Base-by-base conservation (phyloP, 768 basidiomycete genomes). In the Hysterangium stoloniferum region DNA sequence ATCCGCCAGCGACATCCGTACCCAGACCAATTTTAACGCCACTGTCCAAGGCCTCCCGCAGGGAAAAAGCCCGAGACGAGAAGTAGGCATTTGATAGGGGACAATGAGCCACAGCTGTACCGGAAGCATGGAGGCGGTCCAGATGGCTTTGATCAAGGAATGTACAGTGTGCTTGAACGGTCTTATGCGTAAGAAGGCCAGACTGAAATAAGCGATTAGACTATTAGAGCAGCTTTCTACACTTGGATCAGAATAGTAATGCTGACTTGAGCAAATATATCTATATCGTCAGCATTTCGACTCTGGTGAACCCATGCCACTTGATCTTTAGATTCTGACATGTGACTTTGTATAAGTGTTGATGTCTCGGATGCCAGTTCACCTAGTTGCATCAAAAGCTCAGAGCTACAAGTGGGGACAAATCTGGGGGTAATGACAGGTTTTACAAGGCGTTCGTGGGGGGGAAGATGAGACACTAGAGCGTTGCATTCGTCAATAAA, bases 401-500 rank as follows among this genome's bases (percentile, higher is more conserved):
- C 78, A 44, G 86, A 71, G 1, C 87, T 84, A 62, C 90, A 94
- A 0, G 90, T 90, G 1, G 92, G 92, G 2, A 94, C 82, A 56
- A 94, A 95, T 15, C 92, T 79, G 0, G 92, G 92, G 0, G 92
- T 93, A 48, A 95, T 64, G 8, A 94, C 86, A 1, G 92, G 92
- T 51, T 85, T 76, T 4, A 92, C 75, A 7, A 88, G 71, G 8
- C 74, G 71, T 37, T 62, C 59, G 56, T 79, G 72, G 2, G 60
- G 42, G 0, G 74, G 73, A 1, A 79, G 61, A 19, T 65, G 50
- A 4, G 68, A 58, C 4, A 69, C 66, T 7, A 77, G 61, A 1
- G 65, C 59, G 24, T 60, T 64, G 45, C 85, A 82, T 20, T 62
- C 64, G 3, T 70, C 60, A 37, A 84, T 73, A 57, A 92, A 94